Base-by-base conservation (phyloP, 2,329 filamentous ascomycete genomes). In the Lasiodiplodia gonubiensis region DNA sequence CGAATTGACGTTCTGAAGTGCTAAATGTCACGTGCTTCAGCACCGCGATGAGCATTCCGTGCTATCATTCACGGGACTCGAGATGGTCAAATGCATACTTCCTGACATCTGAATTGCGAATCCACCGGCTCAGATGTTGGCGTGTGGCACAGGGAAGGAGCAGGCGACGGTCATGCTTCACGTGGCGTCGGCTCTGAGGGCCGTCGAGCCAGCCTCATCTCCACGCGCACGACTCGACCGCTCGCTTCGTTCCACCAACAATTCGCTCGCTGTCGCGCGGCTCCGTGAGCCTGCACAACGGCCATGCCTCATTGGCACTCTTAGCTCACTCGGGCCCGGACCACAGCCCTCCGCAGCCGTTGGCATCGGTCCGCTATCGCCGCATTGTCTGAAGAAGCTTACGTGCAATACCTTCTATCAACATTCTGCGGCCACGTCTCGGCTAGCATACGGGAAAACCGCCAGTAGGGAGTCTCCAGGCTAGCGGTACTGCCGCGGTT, bases 191-290 rank as follows among this genome's bases (percentile, higher is more conserved):
- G 59, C 12, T 25, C 35, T 51, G 4, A 48, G 59, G 27, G 59
- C 59, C 59, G 59, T 37, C 59, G 23, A 51, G 18, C 59, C 59
- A 37, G 59, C 30, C 59, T 37, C 42, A 63, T 63, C 59, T 63
- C 59, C 59, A 63, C 57, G 57, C 57, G 18, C 57, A 61, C 59
- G 59, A 63, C 59, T 51, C 42, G 30, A 37, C 59, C 59, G 49
- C 59, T 63, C 27, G 42, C 59, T 63, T 63, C 49, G 59, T 63
- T 63, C 59, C 59, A 63, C 59, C 59, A 63, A 63, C 59, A 37
- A 51, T 51, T 63, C 42, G 42, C 59, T 63, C 46, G 37, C 59
- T 63, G 59, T 46, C 59, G n/a, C 59, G 59, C 59, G 59, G 46
- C 59, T 63, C 59, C 27, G 42, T 16, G 42, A 51, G 21, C 30